phyloP scores from a whole-genome alignment of 371 early-diverging fungal genomes.

The Actinomortierella ambigua region DNA sequence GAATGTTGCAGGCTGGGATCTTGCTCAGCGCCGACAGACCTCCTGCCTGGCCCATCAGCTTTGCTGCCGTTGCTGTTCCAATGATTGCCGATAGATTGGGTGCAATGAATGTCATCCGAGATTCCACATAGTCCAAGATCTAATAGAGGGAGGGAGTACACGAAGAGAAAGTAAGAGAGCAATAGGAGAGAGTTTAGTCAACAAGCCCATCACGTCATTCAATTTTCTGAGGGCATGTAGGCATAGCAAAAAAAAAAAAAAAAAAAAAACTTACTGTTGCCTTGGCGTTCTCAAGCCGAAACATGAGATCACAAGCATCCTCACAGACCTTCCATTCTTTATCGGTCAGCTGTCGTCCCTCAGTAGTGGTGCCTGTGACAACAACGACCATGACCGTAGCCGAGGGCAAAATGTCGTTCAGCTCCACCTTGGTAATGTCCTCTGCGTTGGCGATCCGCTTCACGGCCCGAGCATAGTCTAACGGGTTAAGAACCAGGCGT shows the following conservation, averaged over 20 bases:
- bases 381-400: slow-evolving; percentile 93
- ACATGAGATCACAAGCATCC: slow-evolving; percentile 83
- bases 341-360: slow-evolving; percentile 66
- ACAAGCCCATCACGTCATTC: no score
- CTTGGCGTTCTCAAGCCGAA: slow-evolving; percentile 74
- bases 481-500: slow-evolving; percentile 81
- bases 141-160: slow-evolving; percentile 29
- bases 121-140: slow-evolving; percentile 91
- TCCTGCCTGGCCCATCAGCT: slow-evolving; percentile 90
- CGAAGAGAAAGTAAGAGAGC: no score
- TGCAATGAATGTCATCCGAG: slow-evolving; percentile 91
- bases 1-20: slow-evolving; percentile 92
- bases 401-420: slow-evolving; percentile 79
- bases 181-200: not conserved
- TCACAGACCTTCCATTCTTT: slow-evolving; percentile 70
- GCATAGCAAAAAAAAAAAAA: slow-evolving; percentile 2
- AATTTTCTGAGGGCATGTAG: not conserved
- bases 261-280: slow-evolving; percentile 51
- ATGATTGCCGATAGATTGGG: slow-evolving; percentile 93
- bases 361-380: slow-evolving; percentile 88
- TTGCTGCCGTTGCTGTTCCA: slow-evolving; percentile 89
- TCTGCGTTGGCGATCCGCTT: slow-evolving; percentile 81
- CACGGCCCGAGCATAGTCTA: slow-evolving; percentile 90
- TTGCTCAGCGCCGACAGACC: slow-evolving; percentile 86
- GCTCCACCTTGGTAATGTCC: slow-evolving; percentile 71